Evolutionary conservation across 1,284 basidiomycete species (phyloP).

Genomic region (Inonotus hispidus): DNA sequence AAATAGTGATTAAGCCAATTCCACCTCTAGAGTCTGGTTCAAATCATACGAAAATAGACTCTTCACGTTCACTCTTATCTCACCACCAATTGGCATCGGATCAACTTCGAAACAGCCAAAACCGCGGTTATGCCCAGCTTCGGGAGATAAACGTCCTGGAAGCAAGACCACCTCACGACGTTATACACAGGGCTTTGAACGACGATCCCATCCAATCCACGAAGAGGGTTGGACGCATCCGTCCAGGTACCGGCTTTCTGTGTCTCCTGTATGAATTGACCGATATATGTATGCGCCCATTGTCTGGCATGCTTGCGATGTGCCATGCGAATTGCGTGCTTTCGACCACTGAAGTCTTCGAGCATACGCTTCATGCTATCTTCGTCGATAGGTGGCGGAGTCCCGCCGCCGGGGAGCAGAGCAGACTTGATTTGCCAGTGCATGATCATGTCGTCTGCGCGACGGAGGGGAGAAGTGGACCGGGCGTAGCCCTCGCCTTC

Average conservation of each 20-base stretch:
- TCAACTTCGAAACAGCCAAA: not conserved
- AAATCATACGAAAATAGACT: constrained; percentile 3
- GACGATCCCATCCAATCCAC: not conserved
- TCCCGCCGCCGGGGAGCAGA: constrained; percentile 37
- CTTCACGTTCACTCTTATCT: constrained; percentile 8
- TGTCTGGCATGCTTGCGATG: constrained; percentile 29
- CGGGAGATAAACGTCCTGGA: constrained; percentile 10
- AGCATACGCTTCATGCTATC: constrained; percentile 35
- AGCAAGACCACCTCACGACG: not conserved
- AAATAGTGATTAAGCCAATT: not conserved
- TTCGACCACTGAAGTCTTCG: constrained; percentile 25
- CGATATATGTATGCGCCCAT: constrained; percentile 32
- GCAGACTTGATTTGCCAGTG: constrained; percentile 95
- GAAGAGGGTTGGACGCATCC: not conserved
- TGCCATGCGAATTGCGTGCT: constrained; percentile 26
- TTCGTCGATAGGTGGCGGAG: constrained; percentile 34
- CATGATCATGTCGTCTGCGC: constrained; percentile 77
- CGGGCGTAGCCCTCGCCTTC: constrained; percentile 73
- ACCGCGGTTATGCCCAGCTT: constrained; percentile 4
- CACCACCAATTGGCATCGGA: not conserved
- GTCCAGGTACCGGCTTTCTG: not conserved
- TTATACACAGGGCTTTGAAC: not conserved
- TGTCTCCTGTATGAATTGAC: constrained; percentile 24
- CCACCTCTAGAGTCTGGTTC: constrained; percentile 3
- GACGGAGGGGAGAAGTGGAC: constrained; percentile 85